These are phyloP conservation scores for Cyathus striatus DNA, from an alignment of 768 basidiomycete species.

Conservation along the genomic window DNA sequence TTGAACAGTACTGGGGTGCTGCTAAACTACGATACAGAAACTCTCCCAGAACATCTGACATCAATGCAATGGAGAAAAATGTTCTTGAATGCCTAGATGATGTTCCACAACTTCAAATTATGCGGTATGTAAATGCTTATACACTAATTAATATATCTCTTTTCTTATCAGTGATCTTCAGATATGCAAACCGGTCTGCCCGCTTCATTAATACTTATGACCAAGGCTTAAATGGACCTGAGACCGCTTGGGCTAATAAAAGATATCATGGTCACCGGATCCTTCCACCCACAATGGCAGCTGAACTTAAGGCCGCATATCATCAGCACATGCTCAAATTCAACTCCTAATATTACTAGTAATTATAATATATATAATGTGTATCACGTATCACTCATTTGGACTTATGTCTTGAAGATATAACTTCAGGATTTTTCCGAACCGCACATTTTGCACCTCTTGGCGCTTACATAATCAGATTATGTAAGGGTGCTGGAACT, in stretches of 20 bases:
- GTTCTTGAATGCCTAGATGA: conserved; percentile 15
- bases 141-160: not conserved
- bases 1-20: conserved; percentile 26
- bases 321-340: not conserved
- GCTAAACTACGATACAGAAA: conserved; percentile 18
- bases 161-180: conserved; percentile 1
- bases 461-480: not conserved
- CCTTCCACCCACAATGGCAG: conserved; percentile 14
- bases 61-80: conserved; percentile 24
- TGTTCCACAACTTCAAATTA: conserved; percentile 16
- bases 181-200: conserved; percentile 15
- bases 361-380: not conserved
- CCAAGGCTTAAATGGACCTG: conserved; percentile 18
- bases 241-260: conserved; percentile 22
- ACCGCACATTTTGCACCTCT: not conserved
- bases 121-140: conserved; percentile 6
- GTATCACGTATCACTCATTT: not conserved
- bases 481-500: no score
- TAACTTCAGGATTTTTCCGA: not conserved
- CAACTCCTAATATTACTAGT: not conserved
- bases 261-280: conserved; percentile 23
- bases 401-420: not conserved
- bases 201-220: conserved; percentile 18
- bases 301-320: conserved; percentile 6
- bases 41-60: conserved; percentile 10